Evolutionary conservation across 1,284 basidiomycete species (phyloP).

Genomic region (Volvariella surrecta): DNA sequence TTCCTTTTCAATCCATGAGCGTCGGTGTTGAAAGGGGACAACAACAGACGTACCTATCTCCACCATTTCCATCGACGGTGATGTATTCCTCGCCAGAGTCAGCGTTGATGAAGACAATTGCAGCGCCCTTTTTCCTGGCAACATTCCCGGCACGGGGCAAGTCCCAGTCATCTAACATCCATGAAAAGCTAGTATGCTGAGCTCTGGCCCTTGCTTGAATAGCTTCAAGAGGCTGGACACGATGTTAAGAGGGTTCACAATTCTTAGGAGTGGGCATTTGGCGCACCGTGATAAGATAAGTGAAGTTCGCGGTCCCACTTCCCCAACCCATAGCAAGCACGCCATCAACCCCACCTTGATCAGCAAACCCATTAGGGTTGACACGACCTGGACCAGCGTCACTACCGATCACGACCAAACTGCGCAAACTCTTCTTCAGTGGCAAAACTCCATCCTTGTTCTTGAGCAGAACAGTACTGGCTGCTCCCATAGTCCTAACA

Average conservation of each 20-base stretch:
- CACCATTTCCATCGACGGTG: constrained; percentile 66
- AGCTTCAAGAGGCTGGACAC: constrained; percentile 59
- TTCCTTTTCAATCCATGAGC: constrained; percentile 31
- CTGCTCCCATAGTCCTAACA: constrained; percentile 68
- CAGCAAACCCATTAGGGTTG: constrained; percentile 69
- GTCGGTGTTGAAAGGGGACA: not conserved
- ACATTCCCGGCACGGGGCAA: constrained; percentile 37
- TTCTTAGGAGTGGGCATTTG: not conserved
- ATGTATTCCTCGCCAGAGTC: constrained; percentile 77
- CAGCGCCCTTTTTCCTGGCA: constrained; percentile 47
- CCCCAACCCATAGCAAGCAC: constrained; percentile 86
- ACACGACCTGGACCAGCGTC: constrained; percentile 62
- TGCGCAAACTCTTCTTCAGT: constrained; percentile 44
- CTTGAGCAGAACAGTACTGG: constrained; percentile 77
- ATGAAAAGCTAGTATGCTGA: constrained; percentile 53
- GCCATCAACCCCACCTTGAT: constrained; percentile 58
- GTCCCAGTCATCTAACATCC: constrained; percentile 63
- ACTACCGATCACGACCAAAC: constrained; percentile 52
- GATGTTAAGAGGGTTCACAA: not conserved
- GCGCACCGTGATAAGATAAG: constrained; percentile 50
- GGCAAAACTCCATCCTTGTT: constrained; percentile 65
- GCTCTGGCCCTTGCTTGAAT: constrained; percentile 54
- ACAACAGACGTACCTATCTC: constrained; percentile 42
- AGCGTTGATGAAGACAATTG: constrained; percentile 66
- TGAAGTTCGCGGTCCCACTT: constrained; percentile 54